Conservation (phyloP, 164 flowering plant species). For the Nymphaea colorata region DNA sequence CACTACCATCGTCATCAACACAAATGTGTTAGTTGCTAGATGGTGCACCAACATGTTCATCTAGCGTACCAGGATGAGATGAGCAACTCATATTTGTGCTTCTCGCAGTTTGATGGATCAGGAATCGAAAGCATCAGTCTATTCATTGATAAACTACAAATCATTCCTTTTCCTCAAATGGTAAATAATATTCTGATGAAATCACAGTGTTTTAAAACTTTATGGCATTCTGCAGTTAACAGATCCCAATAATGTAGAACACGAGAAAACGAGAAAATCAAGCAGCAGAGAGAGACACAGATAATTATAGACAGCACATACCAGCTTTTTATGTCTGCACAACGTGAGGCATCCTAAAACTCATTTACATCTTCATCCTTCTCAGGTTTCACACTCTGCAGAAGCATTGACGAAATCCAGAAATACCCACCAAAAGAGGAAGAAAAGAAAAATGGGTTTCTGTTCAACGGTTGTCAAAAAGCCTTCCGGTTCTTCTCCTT, state of each 20-base stretch:
- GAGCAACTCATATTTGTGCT: neutral
- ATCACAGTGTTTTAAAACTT: too few species aligned
- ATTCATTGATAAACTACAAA: too few species aligned
- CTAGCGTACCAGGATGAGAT: neutral
- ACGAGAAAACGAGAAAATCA: neutral
- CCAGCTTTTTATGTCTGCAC: neutral
- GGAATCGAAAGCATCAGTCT: too few species aligned
- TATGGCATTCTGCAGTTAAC: neutral
- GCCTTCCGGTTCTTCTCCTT: conserved; percentile 46
- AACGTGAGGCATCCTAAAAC: neutral
- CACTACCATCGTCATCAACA: too few species aligned
- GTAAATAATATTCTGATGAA: too few species aligned
- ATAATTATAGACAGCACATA: neutral
- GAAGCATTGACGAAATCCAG: neutral
- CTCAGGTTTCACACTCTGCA: neutral
- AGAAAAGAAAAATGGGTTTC: neutral
- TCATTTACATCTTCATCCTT: neutral
- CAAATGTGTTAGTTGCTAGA: too few species aligned
- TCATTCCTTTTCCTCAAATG: too few species aligned
- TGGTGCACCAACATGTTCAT: too few species aligned
- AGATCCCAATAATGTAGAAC: neutral
- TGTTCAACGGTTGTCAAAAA: neutral
- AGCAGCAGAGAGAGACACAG: neutral
- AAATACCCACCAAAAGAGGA: neutral
- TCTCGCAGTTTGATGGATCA: too few species aligned